Base-by-base conservation (phyloP, 2,329 filamentous ascomycete species). In the Talaromyces sp. region DNA sequence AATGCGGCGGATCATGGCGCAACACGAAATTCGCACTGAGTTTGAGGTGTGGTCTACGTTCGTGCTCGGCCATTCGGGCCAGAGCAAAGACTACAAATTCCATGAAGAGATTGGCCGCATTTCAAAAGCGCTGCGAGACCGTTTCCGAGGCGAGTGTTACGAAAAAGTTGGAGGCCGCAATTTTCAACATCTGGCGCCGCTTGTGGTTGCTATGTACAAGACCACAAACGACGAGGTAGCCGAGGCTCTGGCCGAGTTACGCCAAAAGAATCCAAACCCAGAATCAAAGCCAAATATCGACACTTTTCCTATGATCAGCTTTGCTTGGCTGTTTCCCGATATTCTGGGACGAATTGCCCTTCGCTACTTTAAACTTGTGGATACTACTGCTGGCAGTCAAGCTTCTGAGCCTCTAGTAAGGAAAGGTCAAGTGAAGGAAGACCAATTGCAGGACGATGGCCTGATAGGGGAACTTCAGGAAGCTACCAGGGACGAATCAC, bases 21-120 rank as follows among this genome's bases (percentile, higher is more conserved):
- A 96, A 68, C 86, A 92, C 66, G 89, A 89, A 50, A 89, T 98
- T 59, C 77, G 79, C 19, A 96, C 90, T 0, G 95, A 99, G 68
- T 97, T 96, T 65, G 95, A 99, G 73, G 84, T 96, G 11, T 97
- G 89, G 86, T 89, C 91, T 0, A 88, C 90, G 0, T 98, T 97
- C 72, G 85, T 93, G 2, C 80, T 98, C 61, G 83, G 84, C 1
- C 90, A 89, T 69, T 89, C 90, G 9, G 82, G 85, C 0, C 82
- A 90, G 27, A 86, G 84, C 35, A 84, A 82, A 9, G 90, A 95
- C 64, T 98, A 96, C 78, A 96, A 95, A 69, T 85, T 92, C 54
- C 87, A 92, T 55, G 93, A 99, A 73, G 88, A 90, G 17, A 85
- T 98, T 32, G 89, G 89, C 0, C 80, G 81, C 4, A 85, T 93